A percentile compares a stretch with the other conserved stretches of the same genome.
Evolutionary conservation across 177 flowering plant species (phyloP).

Genomic region (Vitis hybrid): DNA sequence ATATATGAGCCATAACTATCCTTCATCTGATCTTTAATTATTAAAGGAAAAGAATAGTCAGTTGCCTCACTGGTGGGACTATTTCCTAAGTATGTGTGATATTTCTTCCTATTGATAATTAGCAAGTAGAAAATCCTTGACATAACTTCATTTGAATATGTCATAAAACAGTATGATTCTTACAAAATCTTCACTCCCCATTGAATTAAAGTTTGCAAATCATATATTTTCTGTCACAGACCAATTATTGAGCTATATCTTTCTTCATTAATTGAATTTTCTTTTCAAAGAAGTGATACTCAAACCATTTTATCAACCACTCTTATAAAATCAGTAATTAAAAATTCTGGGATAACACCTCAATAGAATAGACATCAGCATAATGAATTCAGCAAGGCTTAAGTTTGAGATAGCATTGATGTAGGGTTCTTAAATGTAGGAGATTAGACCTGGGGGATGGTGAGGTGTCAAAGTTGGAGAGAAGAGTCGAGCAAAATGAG

Average conservation of each 20-base stretch:
- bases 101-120: neutral
- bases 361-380: too few relatives aligned
- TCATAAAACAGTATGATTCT: neutral
- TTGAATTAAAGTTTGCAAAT: neutral
- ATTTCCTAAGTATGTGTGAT: neutral
- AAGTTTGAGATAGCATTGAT: too few relatives aligned
- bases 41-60: neutral
- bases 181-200: neutral
- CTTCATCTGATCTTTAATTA: neutral
- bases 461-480: too few relatives aligned
- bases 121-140: neutral
- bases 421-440: too few relatives aligned
- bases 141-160: neutral
- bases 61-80: neutral
- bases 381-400: too few relatives aligned
- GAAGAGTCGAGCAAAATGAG: too few relatives aligned
- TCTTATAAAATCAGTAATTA: too few relatives aligned
- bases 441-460: too few relatives aligned
- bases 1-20: neutral
- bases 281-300: too few relatives aligned
- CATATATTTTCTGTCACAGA: neutral
- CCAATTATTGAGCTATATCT: neutral
- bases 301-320: too few relatives aligned
- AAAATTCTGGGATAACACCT: too few relatives aligned
- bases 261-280: slow-evolving; percentile 1